Percentiles rank a stretch among this genome's conserved stretches.
Conservation (phyloP, 1,284 basidiomycete genomes). For the Ceratobasidium papillatum region DNA sequence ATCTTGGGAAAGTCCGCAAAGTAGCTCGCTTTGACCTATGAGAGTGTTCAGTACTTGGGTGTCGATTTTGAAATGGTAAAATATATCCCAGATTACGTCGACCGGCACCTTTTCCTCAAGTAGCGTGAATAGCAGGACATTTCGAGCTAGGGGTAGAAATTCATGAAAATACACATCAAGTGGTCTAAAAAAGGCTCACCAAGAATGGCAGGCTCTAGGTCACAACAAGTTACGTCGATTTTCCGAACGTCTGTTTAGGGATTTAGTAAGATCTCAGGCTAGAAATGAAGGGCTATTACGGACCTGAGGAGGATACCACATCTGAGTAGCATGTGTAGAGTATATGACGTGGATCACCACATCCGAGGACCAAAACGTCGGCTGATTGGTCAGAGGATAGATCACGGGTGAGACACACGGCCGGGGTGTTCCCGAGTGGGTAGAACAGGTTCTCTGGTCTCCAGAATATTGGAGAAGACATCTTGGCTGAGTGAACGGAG, state of each 20-base stretch:
- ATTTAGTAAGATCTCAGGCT: not conserved
- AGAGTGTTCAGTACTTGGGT: not conserved
- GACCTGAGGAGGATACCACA: slow-evolving; percentile 48
- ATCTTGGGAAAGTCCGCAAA: not conserved
- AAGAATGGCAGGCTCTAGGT: slow-evolving; percentile 65
- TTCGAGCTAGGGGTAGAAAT: slow-evolving; percentile 1
- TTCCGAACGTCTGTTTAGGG: slow-evolving; percentile 51
- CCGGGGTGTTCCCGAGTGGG: slow-evolving; percentile 65
- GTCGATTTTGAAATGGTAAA: slow-evolving; percentile 34
- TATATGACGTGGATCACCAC: slow-evolving; percentile 66
- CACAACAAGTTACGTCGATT: slow-evolving; percentile 68
- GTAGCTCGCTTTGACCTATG: not conserved
- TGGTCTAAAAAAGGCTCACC: slow-evolving; percentile 52
- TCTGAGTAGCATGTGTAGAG: slow-evolving; percentile 62
- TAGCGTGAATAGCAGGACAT: not conserved
- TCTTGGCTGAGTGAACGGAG: not conserved
- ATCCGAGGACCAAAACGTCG: slow-evolving; percentile 62
- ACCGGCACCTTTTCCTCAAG: not conserved
- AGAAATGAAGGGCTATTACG: too few species aligned
- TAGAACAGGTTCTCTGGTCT: slow-evolving; percentile 14
- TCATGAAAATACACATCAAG: not conserved
- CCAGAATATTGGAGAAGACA: slow-evolving; percentile 20
- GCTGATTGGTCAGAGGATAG: slow-evolving; percentile 59
- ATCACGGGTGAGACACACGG: slow-evolving; percentile 60
- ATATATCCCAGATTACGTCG: slow-evolving; percentile 23